A percentile compares a stretch with the other conserved stretches of the same genome.
Conservation (phyloP, 2,329 filamentous ascomycete species). For the Drechslerella dactyloides region DNA sequence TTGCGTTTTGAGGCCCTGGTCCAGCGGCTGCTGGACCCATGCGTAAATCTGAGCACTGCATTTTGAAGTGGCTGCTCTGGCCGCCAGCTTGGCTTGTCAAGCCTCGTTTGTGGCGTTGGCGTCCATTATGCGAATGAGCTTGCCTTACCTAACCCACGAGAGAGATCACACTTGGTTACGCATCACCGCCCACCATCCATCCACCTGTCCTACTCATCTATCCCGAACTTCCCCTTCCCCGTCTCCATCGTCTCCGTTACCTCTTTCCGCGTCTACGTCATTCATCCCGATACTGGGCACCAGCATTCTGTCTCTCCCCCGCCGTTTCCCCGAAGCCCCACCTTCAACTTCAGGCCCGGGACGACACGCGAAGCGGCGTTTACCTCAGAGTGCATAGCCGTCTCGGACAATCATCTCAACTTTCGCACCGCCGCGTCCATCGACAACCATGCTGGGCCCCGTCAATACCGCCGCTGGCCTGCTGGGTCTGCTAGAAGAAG, state of each 20-base stretch:
- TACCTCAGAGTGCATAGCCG: slow-evolving; percentile 1
- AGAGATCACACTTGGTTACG: slow-evolving; percentile 48
- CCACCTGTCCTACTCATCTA: slow-evolving; percentile 20
- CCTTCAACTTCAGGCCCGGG: slow-evolving; percentile 30
- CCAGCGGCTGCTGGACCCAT: slow-evolving; percentile 1
- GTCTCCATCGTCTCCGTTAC: slow-evolving; percentile 34
- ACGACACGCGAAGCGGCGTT: slow-evolving; percentile 48
- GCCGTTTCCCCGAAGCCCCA: slow-evolving; percentile 35
- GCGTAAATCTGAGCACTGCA: slow-evolving; percentile 37
- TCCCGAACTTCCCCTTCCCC: slow-evolving; percentile 19
- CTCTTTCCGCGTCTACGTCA: slow-evolving; percentile 16
- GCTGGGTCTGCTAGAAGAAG: slow-evolving; percentile 91
- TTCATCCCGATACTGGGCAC: background rate
- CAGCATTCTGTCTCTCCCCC: slow-evolving; percentile 10
- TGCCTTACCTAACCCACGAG: slow-evolving; percentile 44
- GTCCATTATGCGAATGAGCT: slow-evolving; percentile 29
- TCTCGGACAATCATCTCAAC: slow-evolving; percentile 14
- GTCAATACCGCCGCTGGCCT: slow-evolving; percentile 89
- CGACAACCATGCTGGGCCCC: slow-evolving; percentile 74
- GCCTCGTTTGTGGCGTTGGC: slow-evolving; percentile 25
- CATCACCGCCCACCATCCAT: slow-evolving; percentile 29
- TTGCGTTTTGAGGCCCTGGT: slow-evolving; percentile 25
- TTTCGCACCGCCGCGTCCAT: slow-evolving; percentile 16
- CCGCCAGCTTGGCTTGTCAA: slow-evolving; percentile 5
- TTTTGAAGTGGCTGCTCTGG: slow-evolving; percentile 21